phyloP scores from a whole-genome alignment of 805 yeast species.

The Metschnikowia lachancei region DNA sequence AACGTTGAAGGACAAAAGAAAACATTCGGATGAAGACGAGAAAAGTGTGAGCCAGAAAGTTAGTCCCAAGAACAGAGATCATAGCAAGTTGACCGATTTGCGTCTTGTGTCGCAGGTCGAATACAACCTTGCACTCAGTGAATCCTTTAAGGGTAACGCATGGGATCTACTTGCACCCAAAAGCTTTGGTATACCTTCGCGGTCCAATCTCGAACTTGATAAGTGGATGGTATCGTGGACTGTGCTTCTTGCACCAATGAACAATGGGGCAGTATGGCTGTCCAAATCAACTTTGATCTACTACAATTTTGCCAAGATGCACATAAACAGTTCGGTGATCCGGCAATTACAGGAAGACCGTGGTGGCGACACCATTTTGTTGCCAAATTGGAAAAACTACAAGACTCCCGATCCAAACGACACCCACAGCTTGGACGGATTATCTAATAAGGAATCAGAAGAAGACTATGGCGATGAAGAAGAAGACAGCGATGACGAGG shows the following conservation, averaged over 20 bases:
- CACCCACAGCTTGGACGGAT: neutral
- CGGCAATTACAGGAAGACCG: conserved; percentile 37
- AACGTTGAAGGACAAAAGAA: neutral
- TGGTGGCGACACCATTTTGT: conserved; percentile 17
- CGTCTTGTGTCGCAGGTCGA: conserved; percentile 66
- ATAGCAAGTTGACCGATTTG: conserved; percentile 41
- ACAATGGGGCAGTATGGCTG: conserved; percentile 58
- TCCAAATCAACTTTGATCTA: conserved; percentile 67
- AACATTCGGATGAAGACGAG: neutral
- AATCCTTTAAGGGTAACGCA: conserved; percentile 55
- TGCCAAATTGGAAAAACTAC: conserved; percentile 35
- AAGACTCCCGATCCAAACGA: neutral
- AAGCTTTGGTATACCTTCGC: conserved; percentile 65
- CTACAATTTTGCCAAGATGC: conserved; percentile 74
- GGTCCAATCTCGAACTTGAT: conserved; percentile 62
- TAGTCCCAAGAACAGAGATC: neutral
- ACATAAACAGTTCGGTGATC: conserved; percentile 55
- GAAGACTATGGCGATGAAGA: conserved; percentile 14
- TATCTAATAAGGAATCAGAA: conserved; percentile 9
- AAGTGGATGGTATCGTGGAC: conserved; percentile 85
- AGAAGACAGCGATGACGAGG: conserved; percentile 2
- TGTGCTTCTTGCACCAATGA: conserved; percentile 58
- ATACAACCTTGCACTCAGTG: conserved; percentile 61
- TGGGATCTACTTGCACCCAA: conserved; percentile 62
- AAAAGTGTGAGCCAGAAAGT: no score